Conservation (phyloP, 139 green algal genomes). For the Zygnema circumcarinatum region DNA sequence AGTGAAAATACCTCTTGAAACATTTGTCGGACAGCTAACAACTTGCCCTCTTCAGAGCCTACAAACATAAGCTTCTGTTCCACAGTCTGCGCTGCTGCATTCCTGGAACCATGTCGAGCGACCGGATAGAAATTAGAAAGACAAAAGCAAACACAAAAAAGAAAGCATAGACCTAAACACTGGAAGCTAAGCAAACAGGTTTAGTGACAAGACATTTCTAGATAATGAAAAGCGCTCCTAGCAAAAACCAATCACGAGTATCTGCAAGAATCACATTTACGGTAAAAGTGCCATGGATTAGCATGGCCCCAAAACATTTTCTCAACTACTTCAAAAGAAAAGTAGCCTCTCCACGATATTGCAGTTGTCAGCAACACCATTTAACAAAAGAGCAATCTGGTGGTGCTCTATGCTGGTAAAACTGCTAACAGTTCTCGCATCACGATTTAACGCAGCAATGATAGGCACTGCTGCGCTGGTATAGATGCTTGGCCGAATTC, state of each 20-base stretch:
- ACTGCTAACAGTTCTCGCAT: constrained; percentile 28
- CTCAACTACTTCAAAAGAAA: no score
- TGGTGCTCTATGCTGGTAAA: constrained; percentile 16
- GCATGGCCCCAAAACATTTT: no score
- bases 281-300: no score
- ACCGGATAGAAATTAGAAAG: background rate
- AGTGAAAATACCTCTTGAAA: constrained; percentile 63
- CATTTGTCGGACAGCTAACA: constrained; percentile 89
- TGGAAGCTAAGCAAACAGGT: no score
- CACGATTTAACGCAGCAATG: constrained; percentile 39
- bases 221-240: no score
- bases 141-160: background rate
- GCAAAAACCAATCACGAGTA: no score
- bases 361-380: no score
- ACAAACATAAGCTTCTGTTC: constrained; percentile 90
- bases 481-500: constrained; percentile 31
- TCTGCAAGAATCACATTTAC: no score
- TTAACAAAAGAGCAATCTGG: no score
- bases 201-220: no score
- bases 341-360: no score
- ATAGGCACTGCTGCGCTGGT: constrained; percentile 27
- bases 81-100: constrained; percentile 71
- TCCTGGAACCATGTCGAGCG: constrained; percentile 53
- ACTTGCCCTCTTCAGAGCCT: constrained; percentile 88
- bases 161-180: background rate